phyloP scores from a whole-genome alignment of 768 basidiomycete genomes.

The Tulasnella sp. region DNA sequence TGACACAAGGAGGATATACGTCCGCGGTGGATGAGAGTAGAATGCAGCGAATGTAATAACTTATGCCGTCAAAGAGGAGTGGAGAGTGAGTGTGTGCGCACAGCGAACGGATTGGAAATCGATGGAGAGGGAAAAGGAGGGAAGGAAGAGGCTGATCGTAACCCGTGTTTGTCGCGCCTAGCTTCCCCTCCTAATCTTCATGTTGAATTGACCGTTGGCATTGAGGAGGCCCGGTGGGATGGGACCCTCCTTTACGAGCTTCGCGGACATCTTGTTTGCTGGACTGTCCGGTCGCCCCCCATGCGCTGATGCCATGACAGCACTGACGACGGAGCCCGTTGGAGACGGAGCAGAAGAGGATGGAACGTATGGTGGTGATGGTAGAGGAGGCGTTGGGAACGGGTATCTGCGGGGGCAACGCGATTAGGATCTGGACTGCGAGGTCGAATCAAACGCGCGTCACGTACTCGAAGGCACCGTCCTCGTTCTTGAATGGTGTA shows the following conservation, averaged over 20 bases:
- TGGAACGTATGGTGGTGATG: conserved; percentile 27
- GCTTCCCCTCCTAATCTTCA: conserved; percentile 12
- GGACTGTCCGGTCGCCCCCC: not conserved
- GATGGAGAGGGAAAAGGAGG: not conserved
- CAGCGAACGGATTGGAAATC: not conserved
- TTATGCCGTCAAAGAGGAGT: not conserved
- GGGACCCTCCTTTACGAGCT: conserved; percentile 27
- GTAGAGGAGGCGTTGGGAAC: conserved; percentile 32
- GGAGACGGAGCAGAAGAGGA: conserved; percentile 2
- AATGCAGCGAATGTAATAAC: not conserved
- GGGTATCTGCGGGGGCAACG: conserved; percentile 19
- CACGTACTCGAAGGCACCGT: conserved; percentile 31
- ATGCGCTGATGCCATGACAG: not conserved
- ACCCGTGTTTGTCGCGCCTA: not conserved
- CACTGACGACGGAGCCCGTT: not conserved
- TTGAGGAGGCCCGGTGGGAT: conserved; percentile 26
- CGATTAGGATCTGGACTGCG: conserved; percentile 8
- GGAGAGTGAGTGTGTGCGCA: not conserved
- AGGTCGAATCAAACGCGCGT: not conserved
- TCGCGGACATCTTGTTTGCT: conserved; percentile 21
- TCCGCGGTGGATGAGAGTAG: not conserved
- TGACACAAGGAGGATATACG: not conserved
- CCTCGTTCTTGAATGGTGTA: conserved; percentile 25
- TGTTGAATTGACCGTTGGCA: conserved; percentile 12
- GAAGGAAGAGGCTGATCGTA: not conserved